Conservation (phyloP, 2,329 filamentous ascomycete genomes). For the Paecilomyces fulvus region DNA sequence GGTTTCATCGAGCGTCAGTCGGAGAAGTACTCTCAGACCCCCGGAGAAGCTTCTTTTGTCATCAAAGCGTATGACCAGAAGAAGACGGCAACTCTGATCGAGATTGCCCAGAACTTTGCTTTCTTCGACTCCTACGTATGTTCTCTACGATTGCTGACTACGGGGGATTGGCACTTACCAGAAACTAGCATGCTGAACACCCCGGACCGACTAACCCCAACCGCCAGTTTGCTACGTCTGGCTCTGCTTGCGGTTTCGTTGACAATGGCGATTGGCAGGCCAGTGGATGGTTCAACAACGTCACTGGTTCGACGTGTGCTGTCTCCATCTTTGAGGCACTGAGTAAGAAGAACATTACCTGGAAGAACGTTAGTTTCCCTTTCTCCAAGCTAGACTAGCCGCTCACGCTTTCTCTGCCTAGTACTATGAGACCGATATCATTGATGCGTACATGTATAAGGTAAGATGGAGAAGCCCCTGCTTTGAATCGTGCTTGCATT, state of each 20-base stretch:
- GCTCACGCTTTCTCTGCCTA: slow-evolving; percentile 5
- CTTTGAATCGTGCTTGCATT: no score
- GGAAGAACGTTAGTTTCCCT: slow-evolving; percentile 24
- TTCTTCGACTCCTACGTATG: slow-evolving; percentile 30
- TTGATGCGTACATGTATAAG: slow-evolving; percentile 29
- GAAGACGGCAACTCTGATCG: slow-evolving; percentile 25
- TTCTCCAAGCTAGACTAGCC: background rate
- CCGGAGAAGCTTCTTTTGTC: slow-evolving; percentile 27
- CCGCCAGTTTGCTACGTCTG: slow-evolving; percentile 32
- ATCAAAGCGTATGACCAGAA: slow-evolving; percentile 30
- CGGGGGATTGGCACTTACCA: background rate
- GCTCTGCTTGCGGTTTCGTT: slow-evolving; percentile 25
- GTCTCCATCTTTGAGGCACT: slow-evolving; percentile 32
- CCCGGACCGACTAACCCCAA: slow-evolving; percentile 35
- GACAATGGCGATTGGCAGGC: slow-evolving; percentile 22
- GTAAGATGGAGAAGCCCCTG: slow-evolving; percentile 5
- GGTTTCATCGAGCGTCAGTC: slow-evolving; percentile 33
- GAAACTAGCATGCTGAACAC: slow-evolving; percentile 24
- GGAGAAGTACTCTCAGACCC: slow-evolving; percentile 26
- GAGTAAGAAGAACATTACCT: slow-evolving; percentile 26
- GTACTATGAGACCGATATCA: slow-evolving; percentile 32
- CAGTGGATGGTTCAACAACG: slow-evolving; percentile 24
- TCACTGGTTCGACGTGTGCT: slow-evolving; percentile 26
- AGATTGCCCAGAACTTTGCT: slow-evolving; percentile 29
- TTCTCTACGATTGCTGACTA: background rate